phyloP scores from a whole-genome alignment of 805 yeast genomes.

The Schizosaccharomyces japonicus region DNA sequence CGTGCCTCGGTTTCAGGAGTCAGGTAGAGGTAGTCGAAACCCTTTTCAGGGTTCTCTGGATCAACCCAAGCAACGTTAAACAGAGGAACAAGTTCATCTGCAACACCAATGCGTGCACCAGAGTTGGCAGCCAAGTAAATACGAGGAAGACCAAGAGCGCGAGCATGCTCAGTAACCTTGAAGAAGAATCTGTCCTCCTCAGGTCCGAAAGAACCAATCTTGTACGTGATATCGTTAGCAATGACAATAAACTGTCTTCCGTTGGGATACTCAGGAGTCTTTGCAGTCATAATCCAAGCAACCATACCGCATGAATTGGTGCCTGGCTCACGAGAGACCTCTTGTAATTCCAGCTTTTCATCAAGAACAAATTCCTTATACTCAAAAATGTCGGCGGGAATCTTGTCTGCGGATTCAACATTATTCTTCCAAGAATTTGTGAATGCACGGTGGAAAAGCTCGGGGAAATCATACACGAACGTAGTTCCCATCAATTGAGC shows the following conservation, averaged over 20 bases:
- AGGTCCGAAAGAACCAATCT: slow-evolving; percentile 97
- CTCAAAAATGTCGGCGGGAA: slow-evolving; percentile 57
- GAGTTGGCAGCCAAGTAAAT: slow-evolving; percentile 91
- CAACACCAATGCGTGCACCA: slow-evolving; percentile 97
- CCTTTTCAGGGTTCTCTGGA: slow-evolving; percentile 48
- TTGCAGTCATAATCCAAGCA: slow-evolving; percentile 71
- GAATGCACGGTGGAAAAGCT: slow-evolving; percentile 82
- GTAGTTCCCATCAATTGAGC: slow-evolving; percentile 98
- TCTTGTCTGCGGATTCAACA: slow-evolving; percentile 8
- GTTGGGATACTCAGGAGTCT: slow-evolving; percentile 89
- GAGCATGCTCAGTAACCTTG: slow-evolving; percentile 76
- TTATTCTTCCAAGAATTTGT: slow-evolving; percentile 51
- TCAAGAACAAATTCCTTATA: slow-evolving; percentile 64
- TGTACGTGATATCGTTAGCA: slow-evolving; percentile 91
- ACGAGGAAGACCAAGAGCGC: slow-evolving; percentile 81
- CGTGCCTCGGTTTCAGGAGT: slow-evolving; percentile 46
- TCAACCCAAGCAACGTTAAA: slow-evolving; percentile 87
- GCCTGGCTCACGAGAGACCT: slow-evolving; percentile 87
- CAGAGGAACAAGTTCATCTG: slow-evolving; percentile 78
- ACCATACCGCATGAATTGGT: slow-evolving; percentile 93
- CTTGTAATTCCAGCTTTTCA: slow-evolving; percentile 59
- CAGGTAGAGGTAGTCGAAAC: slow-evolving; percentile 73
- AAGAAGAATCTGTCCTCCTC: slow-evolving; percentile 79
- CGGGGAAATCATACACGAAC: slow-evolving; percentile 96
- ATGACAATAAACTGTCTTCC: slow-evolving; percentile 84